A percentile compares a stretch with the other conserved stretches of the same genome.
Evolutionary conservation across 305 asterid species (phyloP).

Genomic region (Rubia balearica): DNA sequence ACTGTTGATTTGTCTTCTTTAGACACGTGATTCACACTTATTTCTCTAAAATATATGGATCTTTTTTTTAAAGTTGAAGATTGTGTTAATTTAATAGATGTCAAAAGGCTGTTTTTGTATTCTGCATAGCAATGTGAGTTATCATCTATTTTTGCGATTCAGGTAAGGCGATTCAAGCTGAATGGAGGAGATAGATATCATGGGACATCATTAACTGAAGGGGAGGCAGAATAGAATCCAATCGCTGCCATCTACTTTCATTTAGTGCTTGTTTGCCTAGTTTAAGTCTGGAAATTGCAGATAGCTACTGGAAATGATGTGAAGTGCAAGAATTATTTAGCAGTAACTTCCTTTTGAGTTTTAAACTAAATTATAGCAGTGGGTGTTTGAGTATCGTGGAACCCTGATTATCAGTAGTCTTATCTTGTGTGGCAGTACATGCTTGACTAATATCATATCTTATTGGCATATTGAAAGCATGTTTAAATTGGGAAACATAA

Average conservation of each 20-base stretch:
- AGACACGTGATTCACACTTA: neutral
- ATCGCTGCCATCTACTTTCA: constrained; percentile 1
- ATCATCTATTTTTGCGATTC: constrained; percentile 10
- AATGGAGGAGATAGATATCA: constrained; percentile 34
- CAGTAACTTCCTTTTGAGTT: neutral
- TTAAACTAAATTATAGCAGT: neutral
- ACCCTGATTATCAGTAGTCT: neutral
- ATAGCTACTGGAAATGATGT: neutral
- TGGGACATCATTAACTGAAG: neutral
- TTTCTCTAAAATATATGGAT: neutral
- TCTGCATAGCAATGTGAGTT: constrained; percentile 1
- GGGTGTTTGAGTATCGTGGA: neutral
- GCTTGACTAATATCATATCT: neutral
- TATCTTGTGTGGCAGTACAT: neutral
- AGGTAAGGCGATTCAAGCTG: constrained; percentile 40
- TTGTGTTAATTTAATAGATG: neutral
- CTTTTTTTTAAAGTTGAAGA: neutral
- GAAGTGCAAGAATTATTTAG: neutral
- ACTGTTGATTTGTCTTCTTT: neutral
- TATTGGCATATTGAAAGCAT: constrained; percentile 4
- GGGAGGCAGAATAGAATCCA: constrained; percentile 4
- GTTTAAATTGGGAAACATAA: neutral
- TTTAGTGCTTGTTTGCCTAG: constrained; percentile 3
- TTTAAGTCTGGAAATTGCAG: constrained; percentile 1
- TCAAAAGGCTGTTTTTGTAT: neutral